Percentiles rank a stretch among this genome's conserved stretches.
Conservation (phyloP, 1,284 basidiomycete genomes). For the Inonotus obliquus region DNA sequence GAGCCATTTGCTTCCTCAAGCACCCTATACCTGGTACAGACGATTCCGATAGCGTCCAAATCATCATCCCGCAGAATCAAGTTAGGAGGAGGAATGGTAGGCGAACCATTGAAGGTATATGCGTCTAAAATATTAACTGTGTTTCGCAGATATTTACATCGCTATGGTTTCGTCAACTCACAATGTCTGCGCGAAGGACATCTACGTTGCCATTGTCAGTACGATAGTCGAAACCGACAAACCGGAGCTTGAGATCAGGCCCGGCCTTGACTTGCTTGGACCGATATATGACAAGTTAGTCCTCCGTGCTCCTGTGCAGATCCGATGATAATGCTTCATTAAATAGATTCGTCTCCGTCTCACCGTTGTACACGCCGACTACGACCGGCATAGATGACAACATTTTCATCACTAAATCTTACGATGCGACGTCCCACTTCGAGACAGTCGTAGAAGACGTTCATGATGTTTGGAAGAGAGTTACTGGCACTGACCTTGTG, state of each 20-base stretch:
- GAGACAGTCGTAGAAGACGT: conserved; percentile 97
- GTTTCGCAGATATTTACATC: conserved; percentile 88
- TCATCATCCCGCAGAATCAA: conserved; percentile 99
- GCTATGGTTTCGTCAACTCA: conserved; percentile 96
- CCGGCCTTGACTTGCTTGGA: conserved; percentile 90
- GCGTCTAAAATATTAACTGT: conserved; percentile 17
- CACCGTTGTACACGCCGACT: conserved; percentile 87
- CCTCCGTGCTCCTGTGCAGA: conserved; percentile 12
- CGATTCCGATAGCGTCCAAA: conserved; percentile 91
- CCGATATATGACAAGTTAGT: conserved; percentile 91
- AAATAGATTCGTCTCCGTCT: conserved; percentile 83
- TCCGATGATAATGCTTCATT: neutral
- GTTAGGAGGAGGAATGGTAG: conserved; percentile 89
- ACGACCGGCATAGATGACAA: conserved; percentile 78
- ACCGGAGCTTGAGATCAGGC: conserved; percentile 89
- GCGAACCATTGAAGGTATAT: conserved; percentile 26
- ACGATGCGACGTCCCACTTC: conserved; percentile 98
- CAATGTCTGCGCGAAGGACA: conserved; percentile 93
- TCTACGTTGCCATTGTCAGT: conserved; percentile 96
- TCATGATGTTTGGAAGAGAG: conserved; percentile 87
- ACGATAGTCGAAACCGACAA: conserved; percentile 96
- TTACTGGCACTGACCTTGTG: conserved; percentile 69
- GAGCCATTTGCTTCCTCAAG: conserved; percentile 97
- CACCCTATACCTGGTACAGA: conserved; percentile 99
- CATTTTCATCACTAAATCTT: conserved; percentile 96